Conservation (phyloP, 2,329 filamentous ascomycete genomes). For the Fusarium anthophilum region DNA sequence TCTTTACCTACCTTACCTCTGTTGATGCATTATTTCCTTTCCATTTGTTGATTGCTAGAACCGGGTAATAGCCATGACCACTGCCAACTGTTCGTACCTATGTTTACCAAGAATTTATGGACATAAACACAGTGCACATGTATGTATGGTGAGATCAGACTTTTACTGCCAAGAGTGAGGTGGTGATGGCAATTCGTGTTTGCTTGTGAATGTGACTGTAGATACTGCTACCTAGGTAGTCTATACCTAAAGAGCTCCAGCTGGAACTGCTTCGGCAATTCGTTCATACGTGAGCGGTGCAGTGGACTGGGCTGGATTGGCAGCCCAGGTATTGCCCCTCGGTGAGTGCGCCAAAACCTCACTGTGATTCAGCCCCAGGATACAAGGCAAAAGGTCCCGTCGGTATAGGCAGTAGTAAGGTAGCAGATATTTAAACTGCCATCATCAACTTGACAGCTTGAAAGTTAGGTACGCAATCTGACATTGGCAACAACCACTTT, state of each 20-base stretch:
- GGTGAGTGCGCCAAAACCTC: neutral
- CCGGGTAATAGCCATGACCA: neutral
- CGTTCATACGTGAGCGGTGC: neutral
- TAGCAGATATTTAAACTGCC: slow-evolving; percentile 2
- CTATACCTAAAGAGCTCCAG: neutral
- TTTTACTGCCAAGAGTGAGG: neutral
- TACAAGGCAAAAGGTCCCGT: slow-evolving; percentile 16
- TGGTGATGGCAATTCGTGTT: neutral
- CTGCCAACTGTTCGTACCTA: neutral
- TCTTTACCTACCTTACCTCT: slow-evolving; percentile 12
- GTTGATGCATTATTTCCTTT: slow-evolving; percentile 10
- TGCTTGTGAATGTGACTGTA: neutral
- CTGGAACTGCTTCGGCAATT: neutral
- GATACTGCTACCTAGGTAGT: too few relatives aligned
- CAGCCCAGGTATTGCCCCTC: neutral
- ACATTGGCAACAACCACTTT: neutral
- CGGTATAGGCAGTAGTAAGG: neutral
- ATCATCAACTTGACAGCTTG: slow-evolving; percentile 6
- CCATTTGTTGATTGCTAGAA: neutral
- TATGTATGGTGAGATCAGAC: neutral
- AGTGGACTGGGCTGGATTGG: neutral
- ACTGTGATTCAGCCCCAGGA: slow-evolving; percentile 36
- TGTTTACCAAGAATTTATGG: neutral
- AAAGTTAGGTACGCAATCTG: neutral
- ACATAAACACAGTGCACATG: neutral